phyloP scores from a whole-genome alignment of 345 rosid genomes.

The Populus alba region DNA sequence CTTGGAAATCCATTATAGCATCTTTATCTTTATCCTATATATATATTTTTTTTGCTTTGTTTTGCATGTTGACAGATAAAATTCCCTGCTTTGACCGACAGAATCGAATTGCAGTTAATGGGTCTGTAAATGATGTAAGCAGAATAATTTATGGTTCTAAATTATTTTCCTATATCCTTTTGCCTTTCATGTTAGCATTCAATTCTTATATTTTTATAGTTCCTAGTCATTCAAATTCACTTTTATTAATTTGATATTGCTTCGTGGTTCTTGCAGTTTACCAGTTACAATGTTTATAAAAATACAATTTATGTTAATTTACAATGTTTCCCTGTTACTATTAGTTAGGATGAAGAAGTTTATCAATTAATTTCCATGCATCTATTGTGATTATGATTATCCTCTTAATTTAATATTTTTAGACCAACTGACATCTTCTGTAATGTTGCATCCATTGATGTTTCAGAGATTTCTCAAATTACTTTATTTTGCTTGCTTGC shows the following conservation, averaged over 20 bases:
- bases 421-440: neutral
- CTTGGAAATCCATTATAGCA: constrained; percentile 1
- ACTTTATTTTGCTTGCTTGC: neutral
- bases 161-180: neutral
- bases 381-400: neutral
- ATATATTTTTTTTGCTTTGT: neutral
- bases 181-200: neutral
- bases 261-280: neutral
- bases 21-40: neutral
- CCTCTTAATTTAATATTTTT: neutral
- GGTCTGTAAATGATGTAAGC: constrained; percentile 49
- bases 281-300: neutral
- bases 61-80: constrained; percentile 45
- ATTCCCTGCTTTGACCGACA: constrained; percentile 38
- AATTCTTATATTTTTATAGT: neutral
- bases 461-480: neutral
- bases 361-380: neutral
- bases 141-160: constrained; percentile 11
- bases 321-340: neutral
- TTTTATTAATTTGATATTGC: neutral
- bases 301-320: neutral
- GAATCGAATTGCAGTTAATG: constrained; percentile 34
- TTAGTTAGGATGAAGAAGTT: neutral
- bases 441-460: neutral
- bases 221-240: neutral